Percentiles rank a stretch among this genome's conserved stretches.
Conservation (phyloP, 768 basidiomycete species). For the Termitomyces sp. region DNA sequence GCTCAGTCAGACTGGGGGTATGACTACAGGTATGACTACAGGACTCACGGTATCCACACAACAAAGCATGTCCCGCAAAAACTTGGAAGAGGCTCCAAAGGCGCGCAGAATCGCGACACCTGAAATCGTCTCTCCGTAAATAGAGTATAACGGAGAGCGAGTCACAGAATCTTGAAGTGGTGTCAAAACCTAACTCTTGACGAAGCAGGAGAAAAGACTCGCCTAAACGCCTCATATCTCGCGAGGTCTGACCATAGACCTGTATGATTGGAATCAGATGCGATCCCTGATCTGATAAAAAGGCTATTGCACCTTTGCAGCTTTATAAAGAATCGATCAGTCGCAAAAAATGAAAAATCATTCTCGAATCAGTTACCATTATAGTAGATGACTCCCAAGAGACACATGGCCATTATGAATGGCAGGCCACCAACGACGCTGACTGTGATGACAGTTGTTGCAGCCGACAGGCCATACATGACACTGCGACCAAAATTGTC, state of each 20-base stretch:
- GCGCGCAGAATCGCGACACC: constrained; percentile 59
- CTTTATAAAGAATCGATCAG: constrained; percentile 14
- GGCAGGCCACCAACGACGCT: constrained; percentile 75
- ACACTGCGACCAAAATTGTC: constrained; percentile 84
- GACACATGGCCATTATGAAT: constrained; percentile 58
- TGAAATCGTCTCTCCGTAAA: constrained; percentile 43
- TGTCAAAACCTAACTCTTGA: background rate
- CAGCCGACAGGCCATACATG: constrained; percentile 64
- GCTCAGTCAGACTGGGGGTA: background rate
- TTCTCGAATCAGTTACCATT: constrained; percentile 44
- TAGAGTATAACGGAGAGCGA: constrained; percentile 38
- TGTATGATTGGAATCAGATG: constrained; percentile 11
- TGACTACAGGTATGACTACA: background rate
- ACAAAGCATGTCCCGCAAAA: constrained; percentile 78
- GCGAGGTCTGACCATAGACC: constrained; percentile 72
- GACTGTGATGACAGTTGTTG: constrained; percentile 71
- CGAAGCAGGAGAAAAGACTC: constrained; percentile 15
- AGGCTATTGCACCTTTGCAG: constrained; percentile 29
- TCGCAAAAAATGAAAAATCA: background rate
- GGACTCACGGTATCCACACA: constrained; percentile 72
- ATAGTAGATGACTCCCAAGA: constrained; percentile 65
- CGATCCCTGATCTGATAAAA: background rate
- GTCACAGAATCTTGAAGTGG: constrained; percentile 28
- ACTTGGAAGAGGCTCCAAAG: constrained; percentile 86
- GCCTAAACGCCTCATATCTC: constrained; percentile 82